Conservation (phyloP, 2,329 filamentous ascomycete genomes). For the Fusarium newnesense region DNA sequence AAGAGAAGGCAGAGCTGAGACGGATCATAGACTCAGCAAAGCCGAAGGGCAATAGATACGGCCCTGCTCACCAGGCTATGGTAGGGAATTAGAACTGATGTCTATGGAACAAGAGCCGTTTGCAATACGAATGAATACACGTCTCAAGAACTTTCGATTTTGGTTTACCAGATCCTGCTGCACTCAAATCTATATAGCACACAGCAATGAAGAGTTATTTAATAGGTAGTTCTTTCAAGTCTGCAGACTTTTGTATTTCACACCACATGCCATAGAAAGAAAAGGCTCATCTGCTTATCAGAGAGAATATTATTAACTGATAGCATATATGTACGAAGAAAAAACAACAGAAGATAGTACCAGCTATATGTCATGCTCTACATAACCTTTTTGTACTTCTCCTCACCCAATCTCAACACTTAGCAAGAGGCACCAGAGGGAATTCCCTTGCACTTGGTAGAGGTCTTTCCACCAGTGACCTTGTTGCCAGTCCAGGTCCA, state of each 20-base stretch:
- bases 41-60: neutral
- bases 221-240: too few species aligned
- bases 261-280: too few species aligned
- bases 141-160: neutral
- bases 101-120: neutral
- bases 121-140: neutral
- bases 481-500: constrained; percentile 63
- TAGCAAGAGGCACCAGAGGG: constrained; percentile 42
- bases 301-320: neutral
- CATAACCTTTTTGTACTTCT: neutral
- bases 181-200: neutral
- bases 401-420: neutral
- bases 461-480: constrained; percentile 63
- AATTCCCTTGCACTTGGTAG: constrained; percentile 41
- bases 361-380: neutral
- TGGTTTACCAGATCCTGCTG: neutral
- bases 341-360: neutral
- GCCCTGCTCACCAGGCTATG: neutral
- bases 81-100: neutral
- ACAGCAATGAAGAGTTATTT: neutral
- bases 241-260: neutral
- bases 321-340: neutral
- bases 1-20: neutral
- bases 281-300: fast-evolving
- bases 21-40: neutral